Percentiles rank a stretch among this genome's conserved stretches.
Evolutionary conservation across 2,329 filamentous ascomycete genomes (phyloP).

Genomic region (Colletotrichum gloeosporioides): DNA sequence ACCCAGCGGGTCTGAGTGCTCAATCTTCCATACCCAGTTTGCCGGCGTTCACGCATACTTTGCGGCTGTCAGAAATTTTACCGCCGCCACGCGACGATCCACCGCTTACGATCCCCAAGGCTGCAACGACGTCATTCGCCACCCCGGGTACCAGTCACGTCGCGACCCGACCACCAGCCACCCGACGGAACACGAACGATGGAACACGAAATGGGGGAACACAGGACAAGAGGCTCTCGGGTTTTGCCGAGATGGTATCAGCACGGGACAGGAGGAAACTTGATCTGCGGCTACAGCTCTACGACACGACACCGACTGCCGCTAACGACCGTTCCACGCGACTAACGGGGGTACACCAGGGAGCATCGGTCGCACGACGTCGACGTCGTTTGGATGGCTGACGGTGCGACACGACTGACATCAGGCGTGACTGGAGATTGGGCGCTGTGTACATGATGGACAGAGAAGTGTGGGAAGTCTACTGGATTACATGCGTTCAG

Average conservation of each 20-base stretch:
- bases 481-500: background rate
- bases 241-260: background rate
- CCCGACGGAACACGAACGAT: background rate
- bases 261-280: background rate
- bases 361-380: background rate
- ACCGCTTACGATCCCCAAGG: background rate
- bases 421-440: background rate
- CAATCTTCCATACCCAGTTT: background rate
- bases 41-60: background rate
- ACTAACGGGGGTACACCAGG: background rate
- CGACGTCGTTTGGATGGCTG: background rate
- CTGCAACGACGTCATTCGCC: slow-evolving; percentile 17
- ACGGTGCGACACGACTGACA: background rate
- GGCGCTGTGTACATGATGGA: background rate
- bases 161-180: background rate
- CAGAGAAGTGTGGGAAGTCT: background rate
- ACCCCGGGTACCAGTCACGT: background rate
- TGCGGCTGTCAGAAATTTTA: background rate
- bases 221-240: background rate
- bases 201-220: background rate
- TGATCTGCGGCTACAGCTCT: background rate
- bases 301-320: background rate
- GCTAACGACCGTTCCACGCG: background rate
- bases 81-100: background rate
- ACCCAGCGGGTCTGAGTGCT: background rate